Evolutionary conservation across 495 filamentous ascomycete genomes (phyloP).

Genomic region (Lasiosphaeria miniovina): DNA sequence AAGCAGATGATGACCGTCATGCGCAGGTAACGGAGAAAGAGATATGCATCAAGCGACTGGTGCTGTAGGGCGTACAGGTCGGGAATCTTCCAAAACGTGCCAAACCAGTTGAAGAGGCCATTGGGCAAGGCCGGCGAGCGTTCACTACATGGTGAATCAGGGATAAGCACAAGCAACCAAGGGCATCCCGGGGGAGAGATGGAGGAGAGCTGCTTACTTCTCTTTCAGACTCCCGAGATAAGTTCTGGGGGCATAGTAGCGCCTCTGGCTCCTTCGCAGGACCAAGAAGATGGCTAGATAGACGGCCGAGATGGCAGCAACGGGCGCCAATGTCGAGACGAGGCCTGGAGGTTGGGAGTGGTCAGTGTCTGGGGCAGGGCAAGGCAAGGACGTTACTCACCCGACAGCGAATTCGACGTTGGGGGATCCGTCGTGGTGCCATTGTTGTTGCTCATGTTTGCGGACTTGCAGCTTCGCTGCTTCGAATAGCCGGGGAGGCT

Average conservation of each 20-base stretch:
- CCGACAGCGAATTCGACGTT: constrained; percentile 22
- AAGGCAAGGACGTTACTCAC: constrained; percentile 16
- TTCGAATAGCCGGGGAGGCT: background rate
- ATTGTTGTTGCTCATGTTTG: background rate
- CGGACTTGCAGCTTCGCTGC: background rate
- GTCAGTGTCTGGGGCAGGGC: background rate
- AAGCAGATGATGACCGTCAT: constrained; percentile 69
- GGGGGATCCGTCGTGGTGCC: constrained; percentile 1
- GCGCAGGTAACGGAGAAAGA: constrained; percentile 82
- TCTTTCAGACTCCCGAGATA: constrained; percentile 73
- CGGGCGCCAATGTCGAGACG: constrained; percentile 69
- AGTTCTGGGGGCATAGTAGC: constrained; percentile 85
- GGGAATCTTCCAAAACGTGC: constrained; percentile 70
- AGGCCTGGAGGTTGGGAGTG: constrained; percentile 37
- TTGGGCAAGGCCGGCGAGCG: constrained; percentile 65
- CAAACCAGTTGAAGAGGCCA: constrained; percentile 74
- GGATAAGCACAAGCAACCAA: background rate
- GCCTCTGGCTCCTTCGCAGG: constrained; percentile 65
- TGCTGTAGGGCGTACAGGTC: constrained; percentile 84
- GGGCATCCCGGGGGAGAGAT: background rate
- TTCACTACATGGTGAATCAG: constrained; percentile 46
- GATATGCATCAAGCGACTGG: constrained; percentile 84
- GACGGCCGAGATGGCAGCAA: constrained; percentile 58
- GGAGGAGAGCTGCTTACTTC: constrained; percentile 42
- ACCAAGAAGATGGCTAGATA: constrained; percentile 74